These are phyloP conservation scores for Guyanaporus albipodus DNA, from an alignment of 768 basidiomycete species.

Conservation along the genomic window DNA sequence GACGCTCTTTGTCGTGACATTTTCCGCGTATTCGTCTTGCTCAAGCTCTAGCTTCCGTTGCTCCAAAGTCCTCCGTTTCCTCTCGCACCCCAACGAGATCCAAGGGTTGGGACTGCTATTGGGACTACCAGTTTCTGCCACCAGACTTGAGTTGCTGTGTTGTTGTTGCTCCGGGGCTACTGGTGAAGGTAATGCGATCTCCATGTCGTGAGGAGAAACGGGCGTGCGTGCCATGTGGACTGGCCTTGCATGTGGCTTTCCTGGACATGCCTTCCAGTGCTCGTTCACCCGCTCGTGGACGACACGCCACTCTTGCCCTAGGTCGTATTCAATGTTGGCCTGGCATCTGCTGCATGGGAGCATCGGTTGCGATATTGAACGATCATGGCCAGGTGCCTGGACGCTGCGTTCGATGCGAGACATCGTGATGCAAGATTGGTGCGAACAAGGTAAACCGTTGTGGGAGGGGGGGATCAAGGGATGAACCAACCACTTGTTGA, in stretches of 20 bases:
- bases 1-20: conserved; percentile 27
- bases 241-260: conserved; percentile 15
- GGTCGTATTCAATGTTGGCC: conserved; percentile 26
- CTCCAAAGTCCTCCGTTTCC: conserved; percentile 28
- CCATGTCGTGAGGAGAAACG: conserved; percentile 10
- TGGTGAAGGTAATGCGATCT: conserved; percentile 9
- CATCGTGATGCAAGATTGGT: conserved; percentile 13
- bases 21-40: conserved; percentile 26
- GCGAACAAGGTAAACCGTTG: conserved; percentile 11
- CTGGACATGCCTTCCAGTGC: conserved; percentile 28
- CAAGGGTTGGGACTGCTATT: conserved; percentile 6
- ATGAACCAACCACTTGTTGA: conserved; percentile 2
- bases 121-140: background rate
- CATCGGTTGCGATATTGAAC: conserved; percentile 7
- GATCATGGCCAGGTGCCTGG: conserved; percentile 9
- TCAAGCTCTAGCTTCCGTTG: conserved; percentile 28
- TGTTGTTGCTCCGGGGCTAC: conserved; percentile 2
- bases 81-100: conserved; percentile 18
- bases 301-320: conserved; percentile 22
- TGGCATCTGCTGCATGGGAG: conserved; percentile 29
- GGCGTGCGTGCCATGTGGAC: conserved; percentile 11
- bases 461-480: conserved; percentile 2
- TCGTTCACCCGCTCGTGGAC: conserved; percentile 26
- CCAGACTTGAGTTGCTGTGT: background rate
- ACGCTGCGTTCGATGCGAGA: conserved; percentile 11